Evolutionary conservation across 352 stramenopile species (phyloP).

Genomic region (Phytophthora tubulina): DNA sequence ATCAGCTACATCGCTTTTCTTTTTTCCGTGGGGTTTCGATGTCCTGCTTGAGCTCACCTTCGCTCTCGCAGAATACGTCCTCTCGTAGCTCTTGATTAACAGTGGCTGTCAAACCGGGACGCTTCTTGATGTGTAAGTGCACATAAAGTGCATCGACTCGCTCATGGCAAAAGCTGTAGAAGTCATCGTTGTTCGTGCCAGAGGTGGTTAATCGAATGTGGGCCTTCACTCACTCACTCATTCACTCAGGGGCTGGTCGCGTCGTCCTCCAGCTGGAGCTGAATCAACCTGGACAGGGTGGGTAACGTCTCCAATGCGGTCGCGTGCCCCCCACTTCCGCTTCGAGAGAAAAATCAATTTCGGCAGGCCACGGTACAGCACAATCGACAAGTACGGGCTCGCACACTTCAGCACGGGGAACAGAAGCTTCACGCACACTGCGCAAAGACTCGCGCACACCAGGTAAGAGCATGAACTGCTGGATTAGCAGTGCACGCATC

Average conservation of each 20-base stretch:
- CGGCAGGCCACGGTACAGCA: neutral
- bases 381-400: neutral
- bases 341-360: neutral
- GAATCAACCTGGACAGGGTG: too few species aligned
- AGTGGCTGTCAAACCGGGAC: neutral
- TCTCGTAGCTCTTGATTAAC: neutral
- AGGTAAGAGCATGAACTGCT: neutral
- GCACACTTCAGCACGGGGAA: too few species aligned
- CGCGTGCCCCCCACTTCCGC: neutral
- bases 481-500: neutral
- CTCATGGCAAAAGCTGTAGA: constrained; percentile 1
- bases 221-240: neutral
- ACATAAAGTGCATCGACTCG: constrained; percentile 10
- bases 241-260: too few species aligned
- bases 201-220: neutral
- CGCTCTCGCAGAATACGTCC: neutral
- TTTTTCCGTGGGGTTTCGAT: neutral
- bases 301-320: too few species aligned
- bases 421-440: neutral
- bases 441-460: neutral
- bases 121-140: neutral
- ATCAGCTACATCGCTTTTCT: constrained; percentile 2
- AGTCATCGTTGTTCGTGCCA: neutral
- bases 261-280: too few species aligned
- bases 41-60: neutral